Conservation (phyloP, 2,329 filamentous ascomycete species). For the Oidium heveae region DNA sequence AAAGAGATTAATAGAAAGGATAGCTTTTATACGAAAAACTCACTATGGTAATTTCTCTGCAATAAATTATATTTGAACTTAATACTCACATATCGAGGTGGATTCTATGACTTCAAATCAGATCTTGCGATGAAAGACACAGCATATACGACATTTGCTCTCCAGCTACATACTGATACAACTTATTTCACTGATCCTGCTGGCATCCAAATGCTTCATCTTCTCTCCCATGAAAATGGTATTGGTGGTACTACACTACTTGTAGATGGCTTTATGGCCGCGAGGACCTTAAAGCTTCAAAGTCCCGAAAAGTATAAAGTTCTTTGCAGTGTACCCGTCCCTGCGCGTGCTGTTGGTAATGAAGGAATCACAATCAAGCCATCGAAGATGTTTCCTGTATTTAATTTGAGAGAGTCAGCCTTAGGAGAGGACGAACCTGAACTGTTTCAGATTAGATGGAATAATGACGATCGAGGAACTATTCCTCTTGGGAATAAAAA, state of each 20-base stretch:
- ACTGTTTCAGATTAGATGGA: slow-evolving; percentile 59
- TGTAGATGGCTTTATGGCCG: slow-evolving; percentile 65
- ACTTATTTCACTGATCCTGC: slow-evolving; percentile 90
- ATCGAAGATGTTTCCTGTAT: slow-evolving; percentile 41
- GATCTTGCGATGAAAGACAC: slow-evolving; percentile 74
- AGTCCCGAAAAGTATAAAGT: slow-evolving; percentile 29
- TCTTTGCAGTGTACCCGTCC: slow-evolving; percentile 31
- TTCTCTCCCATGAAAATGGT: slow-evolving; percentile 52
- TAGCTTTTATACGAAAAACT: slow-evolving; percentile 68
- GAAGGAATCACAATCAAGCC: slow-evolving; percentile 59
- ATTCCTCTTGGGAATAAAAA: slow-evolving; percentile 2
- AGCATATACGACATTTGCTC: slow-evolving; percentile 65
- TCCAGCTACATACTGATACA: slow-evolving; percentile 76
- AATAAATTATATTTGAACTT: neutral
- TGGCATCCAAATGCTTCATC: slow-evolving; percentile 77
- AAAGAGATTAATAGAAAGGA: slow-evolving; percentile 50
- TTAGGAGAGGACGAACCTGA: slow-evolving; percentile 14
- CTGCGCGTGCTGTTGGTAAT: slow-evolving; percentile 72
- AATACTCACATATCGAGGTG: slow-evolving; percentile 18
- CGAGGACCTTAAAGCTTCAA: slow-evolving; percentile 28
- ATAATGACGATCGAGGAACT: slow-evolving; percentile 67
- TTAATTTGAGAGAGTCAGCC: slow-evolving; percentile 30
- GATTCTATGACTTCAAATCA: slow-evolving; percentile 69
- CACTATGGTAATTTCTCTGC: slow-evolving; percentile 45
- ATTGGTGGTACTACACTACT: slow-evolving; percentile 55